Percentiles rank a stretch among this genome's conserved stretches.
Conservation (phyloP, 306 rosid genomes). For the Myrica gale region DNA sequence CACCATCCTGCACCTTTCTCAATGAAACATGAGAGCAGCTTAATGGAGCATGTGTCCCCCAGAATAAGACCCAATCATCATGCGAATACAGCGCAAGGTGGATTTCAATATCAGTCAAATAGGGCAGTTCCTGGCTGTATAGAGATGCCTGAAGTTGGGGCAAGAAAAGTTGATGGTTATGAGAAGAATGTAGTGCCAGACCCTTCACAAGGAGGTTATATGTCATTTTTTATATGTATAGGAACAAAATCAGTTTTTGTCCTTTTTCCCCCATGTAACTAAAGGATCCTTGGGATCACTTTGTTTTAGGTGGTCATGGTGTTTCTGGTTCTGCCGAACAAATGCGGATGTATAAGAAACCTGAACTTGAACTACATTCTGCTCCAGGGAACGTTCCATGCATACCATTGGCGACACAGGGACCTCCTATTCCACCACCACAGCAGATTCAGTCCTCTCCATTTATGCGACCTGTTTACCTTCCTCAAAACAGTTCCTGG, state of each 20-base stretch:
- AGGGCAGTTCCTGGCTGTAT: slow-evolving; percentile 60
- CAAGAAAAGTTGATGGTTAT: slow-evolving; percentile 57
- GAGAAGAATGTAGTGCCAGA: slow-evolving; percentile 47
- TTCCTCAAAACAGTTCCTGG: slow-evolving; percentile 82
- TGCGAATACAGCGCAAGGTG: slow-evolving; percentile 43
- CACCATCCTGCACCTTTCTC: slow-evolving; percentile 49
- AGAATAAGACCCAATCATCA: slow-evolving; percentile 59
- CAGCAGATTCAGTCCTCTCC: slow-evolving; percentile 71
- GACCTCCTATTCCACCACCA: slow-evolving; percentile 68
- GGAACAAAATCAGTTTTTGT: background rate
- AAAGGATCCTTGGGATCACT: slow-evolving; percentile 27
- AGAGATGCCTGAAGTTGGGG: slow-evolving; percentile 63
- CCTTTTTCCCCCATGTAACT: background rate
- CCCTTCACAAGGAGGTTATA: slow-evolving; percentile 76
- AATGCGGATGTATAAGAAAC: slow-evolving; percentile 38
- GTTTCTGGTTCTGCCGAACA: slow-evolving; percentile 32
- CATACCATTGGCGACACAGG: slow-evolving; percentile 48
- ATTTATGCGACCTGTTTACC: slow-evolving; percentile 57
- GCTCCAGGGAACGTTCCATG: slow-evolving; percentile 56
- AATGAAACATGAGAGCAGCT: slow-evolving; percentile 49
- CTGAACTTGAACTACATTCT: slow-evolving; percentile 41
- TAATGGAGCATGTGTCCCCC: slow-evolving; percentile 79
- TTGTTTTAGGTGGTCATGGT: slow-evolving; percentile 29
- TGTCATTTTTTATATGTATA: background rate
- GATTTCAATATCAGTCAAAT: slow-evolving; percentile 61